Evolutionary conservation across 768 basidiomycete genomes (phyloP).

Genomic region (Symmetrospora coprosmae): DNA sequence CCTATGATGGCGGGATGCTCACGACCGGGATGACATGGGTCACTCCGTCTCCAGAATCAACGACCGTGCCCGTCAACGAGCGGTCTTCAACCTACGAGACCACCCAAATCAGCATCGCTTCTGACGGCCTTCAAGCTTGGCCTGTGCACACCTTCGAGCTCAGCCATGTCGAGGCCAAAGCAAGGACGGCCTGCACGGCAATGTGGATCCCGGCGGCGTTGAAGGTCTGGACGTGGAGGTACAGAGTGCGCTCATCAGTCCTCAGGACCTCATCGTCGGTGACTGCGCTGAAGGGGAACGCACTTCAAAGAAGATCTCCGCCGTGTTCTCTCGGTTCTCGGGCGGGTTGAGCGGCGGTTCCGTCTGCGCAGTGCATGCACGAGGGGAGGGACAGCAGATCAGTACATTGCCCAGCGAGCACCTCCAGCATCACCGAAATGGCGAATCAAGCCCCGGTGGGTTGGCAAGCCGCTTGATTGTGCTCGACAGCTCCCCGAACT

Average conservation of each 20-base stretch:
- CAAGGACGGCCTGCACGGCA: constrained; percentile 94
- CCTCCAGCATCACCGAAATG: no score
- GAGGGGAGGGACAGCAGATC: neutral
- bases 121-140: constrained; percentile 39
- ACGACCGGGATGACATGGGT: constrained; percentile 75
- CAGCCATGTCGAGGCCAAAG: constrained; percentile 93
- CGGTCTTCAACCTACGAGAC: constrained; percentile 29
- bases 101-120: constrained; percentile 1
- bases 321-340: constrained; percentile 96
- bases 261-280: no score
- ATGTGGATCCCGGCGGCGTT: constrained; percentile 98
- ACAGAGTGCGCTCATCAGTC: no score
- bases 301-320: constrained; percentile 99
- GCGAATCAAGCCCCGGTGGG: neutral
- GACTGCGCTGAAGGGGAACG: no score
- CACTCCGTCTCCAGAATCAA: constrained; percentile 98
- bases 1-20: no score
- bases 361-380: constrained; percentile 57
- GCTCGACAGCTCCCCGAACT: neutral
- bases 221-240: no score
- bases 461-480: neutral
- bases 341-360: constrained; percentile 96
- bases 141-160: constrained; percentile 58
- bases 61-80: constrained; percentile 60
- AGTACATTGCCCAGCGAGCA: no score